A percentile compares a stretch with the other conserved stretches of the same genome.
phyloP scores from a whole-genome alignment of 192 early-diverging fungal genomes.

The Coemansia sp. region DNA sequence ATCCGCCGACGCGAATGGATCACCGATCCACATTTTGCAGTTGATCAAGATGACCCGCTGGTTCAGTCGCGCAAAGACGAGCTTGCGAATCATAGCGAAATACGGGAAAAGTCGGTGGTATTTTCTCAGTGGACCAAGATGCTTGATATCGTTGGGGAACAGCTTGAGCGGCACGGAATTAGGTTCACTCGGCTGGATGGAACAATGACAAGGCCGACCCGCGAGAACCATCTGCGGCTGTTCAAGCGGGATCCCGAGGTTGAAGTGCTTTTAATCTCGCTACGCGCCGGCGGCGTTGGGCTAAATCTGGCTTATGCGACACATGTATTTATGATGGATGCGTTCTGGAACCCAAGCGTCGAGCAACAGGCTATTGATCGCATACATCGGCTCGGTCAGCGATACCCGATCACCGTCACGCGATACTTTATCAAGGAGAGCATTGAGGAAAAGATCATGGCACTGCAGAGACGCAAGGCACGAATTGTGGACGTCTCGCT shows the following conservation, averaged over 20 bases:
- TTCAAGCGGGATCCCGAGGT: slow-evolving; percentile 63
- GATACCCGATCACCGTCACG: slow-evolving; percentile 59
- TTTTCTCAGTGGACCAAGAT: slow-evolving; percentile 94
- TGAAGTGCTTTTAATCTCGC: slow-evolving; percentile 64
- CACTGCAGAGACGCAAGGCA: slow-evolving; percentile 76
- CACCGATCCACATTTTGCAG: slow-evolving; percentile 27
- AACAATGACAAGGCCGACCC: slow-evolving; percentile 58
- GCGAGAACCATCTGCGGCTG: slow-evolving; percentile 59
- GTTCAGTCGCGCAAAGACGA: slow-evolving; percentile 24
- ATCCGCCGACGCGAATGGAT: slow-evolving; percentile 38
- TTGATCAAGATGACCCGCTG: slow-evolving; percentile 33
- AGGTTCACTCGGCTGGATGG: slow-evolving; percentile 78
- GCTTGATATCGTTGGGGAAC: slow-evolving; percentile 68
- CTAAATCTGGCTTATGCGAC: slow-evolving; percentile 75
- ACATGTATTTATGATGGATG: slow-evolving; percentile 70
- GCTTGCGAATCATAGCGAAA: slow-evolving; percentile 13
- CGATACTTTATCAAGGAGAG: slow-evolving; percentile 66
- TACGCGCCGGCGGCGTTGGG: slow-evolving; percentile 68
- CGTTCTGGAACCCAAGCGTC: slow-evolving; percentile 77
- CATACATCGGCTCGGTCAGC: slow-evolving; percentile 77
- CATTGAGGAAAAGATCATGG: slow-evolving; percentile 85
- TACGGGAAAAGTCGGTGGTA: slow-evolving; percentile 74
- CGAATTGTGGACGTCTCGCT: slow-evolving; percentile 52
- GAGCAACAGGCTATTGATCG: slow-evolving; percentile 81
- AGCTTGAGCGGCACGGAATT: slow-evolving; percentile 57